Percentiles rank a stretch among this genome's conserved stretches.
Evolutionary conservation across 495 filamentous ascomycete species (phyloP).

Genomic region (Penicillium steckii): DNA sequence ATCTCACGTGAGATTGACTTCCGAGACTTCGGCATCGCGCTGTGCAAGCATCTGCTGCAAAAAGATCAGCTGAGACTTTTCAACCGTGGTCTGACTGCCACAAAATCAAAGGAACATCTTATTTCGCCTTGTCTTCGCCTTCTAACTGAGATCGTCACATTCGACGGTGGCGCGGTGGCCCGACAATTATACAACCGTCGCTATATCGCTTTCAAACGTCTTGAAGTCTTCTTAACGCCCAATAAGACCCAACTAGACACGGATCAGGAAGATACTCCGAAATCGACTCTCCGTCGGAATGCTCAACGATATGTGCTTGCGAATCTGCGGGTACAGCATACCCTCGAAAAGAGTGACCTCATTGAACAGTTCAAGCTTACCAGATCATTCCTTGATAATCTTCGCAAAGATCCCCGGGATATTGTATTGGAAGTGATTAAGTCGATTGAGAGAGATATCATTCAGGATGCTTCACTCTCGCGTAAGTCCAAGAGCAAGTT

Average conservation of each 20-base stretch:
- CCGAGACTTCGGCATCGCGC: constrained; percentile 62
- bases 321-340: constrained; percentile 67
- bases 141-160: constrained; percentile 71
- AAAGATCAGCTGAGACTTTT: constrained; percentile 71
- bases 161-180: constrained; percentile 78
- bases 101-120: constrained; percentile 75
- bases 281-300: constrained; percentile 72
- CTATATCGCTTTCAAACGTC: constrained; percentile 68
- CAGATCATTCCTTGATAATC: constrained; percentile 63
- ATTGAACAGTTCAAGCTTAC: constrained; percentile 70
- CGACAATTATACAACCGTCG: constrained; percentile 66
- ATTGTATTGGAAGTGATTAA: constrained; percentile 67
- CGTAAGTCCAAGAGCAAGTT: constrained; percentile 69
- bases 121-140: constrained; percentile 82
- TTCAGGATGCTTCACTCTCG: constrained; percentile 67
- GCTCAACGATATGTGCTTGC: constrained; percentile 74
- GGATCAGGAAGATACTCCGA: constrained; percentile 51
- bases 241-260: constrained; percentile 49
- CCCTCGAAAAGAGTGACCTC: constrained; percentile 70
- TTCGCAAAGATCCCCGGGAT: constrained; percentile 70
- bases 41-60: constrained; percentile 73
- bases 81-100: constrained; percentile 66
- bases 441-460: constrained; percentile 60
- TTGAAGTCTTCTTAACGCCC: constrained; percentile 54
- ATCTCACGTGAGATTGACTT: constrained; percentile 70